Base-by-base conservation (phyloP, 192 early-diverging fungal species). In the Umbelopsis sp. region DNA sequence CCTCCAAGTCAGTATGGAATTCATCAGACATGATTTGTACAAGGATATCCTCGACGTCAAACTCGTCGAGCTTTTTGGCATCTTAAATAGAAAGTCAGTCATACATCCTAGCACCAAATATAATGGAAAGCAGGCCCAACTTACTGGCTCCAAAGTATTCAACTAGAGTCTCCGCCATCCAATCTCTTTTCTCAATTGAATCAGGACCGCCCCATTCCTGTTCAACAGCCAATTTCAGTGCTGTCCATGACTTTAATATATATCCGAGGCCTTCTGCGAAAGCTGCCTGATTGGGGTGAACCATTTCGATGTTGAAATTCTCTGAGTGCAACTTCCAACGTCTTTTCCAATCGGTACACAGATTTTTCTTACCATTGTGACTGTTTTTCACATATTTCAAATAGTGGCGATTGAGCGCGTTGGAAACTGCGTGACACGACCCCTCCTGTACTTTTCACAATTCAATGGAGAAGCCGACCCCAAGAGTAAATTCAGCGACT, bases 171-270 rank as follows among this genome's bases (percentile, higher is more conserved):
- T 88, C 86, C 8, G 90, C 80, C 74, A 92, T 80, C 82, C 85
- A 84, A 20, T 87, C 89, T 48, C 88, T 81, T 77, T 92, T 92
- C n/a, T 85, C 87, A n/a, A 46, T 71, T 8, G 88, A 85, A 27
- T 87, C 83, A 7, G 73, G 76, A 46, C 90, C 91, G 52, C 91
- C 91, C 91, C 91, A 92, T 48, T 83, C 82, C 65, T 87, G 82
- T 41, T 90, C 82, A 1, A 92, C 89, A 2, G 91, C 91, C 20
- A 92, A 70, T 68, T 85, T 87, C 33, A 92, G 77, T 20, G 91
- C 91, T 16, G 90, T 90, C 91, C 91, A 92, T 20, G 78, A 82
- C 49, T 83, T 72, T 41, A 92, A 80, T 44, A 92, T 52, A 70
- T 86, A 87, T 30, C 82, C 71, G 0, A 90, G 85, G 11, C 89